Evolutionary conservation across 1,139 yeast species (phyloP), one percentile per base, ranked within the genome.

Genomic region (Taphrina betulina): DNA sequence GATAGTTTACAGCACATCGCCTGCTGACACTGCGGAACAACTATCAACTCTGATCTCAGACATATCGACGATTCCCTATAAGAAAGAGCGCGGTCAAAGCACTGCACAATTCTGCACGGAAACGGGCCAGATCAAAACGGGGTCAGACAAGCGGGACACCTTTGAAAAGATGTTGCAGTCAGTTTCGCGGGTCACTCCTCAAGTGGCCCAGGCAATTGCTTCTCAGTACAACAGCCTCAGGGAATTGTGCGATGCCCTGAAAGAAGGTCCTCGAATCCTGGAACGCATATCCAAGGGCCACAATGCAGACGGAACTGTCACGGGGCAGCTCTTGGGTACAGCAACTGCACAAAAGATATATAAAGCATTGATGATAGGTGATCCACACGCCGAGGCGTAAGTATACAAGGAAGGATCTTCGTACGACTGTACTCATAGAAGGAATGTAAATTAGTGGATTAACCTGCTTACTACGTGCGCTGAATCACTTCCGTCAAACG

Each of bases 61-160:
- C 31, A 55, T 62, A 42, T 56, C 62, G 24, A 58, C 57, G 5
- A 61, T 61, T 34, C 64, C 64, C n/a, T 61, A 62, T 53, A 51
- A 55, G 41, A 20, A 26, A 3, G 62, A 59, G 2, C 40, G 43
- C 7, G 31, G 45, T 14, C 44, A 44, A 10, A 48, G 51, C 50
- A 19, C 57, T n/a, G 53, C 48, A 3, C 45, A 41, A 14, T 57
- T 62, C 24, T 61, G 64, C 52, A 55, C 59, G 55, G 64, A 60
- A 26, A 51, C 57, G 5, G 63, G 63, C 10, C 64, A 61, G 45
- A 45, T 62, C 29, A 53, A 40, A 41, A 42, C 61, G 5, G 64
- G 64, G 26, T 16, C 54, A 16, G 57, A 57, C 24, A 22, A 16
- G n/a, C 31, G 34, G 14, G 64, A 58, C 44, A 61, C 63, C 33